phyloP scores from a whole-genome alignment of 352 stramenopile genomes.

The Phytophthora gonapodyides region DNA sequence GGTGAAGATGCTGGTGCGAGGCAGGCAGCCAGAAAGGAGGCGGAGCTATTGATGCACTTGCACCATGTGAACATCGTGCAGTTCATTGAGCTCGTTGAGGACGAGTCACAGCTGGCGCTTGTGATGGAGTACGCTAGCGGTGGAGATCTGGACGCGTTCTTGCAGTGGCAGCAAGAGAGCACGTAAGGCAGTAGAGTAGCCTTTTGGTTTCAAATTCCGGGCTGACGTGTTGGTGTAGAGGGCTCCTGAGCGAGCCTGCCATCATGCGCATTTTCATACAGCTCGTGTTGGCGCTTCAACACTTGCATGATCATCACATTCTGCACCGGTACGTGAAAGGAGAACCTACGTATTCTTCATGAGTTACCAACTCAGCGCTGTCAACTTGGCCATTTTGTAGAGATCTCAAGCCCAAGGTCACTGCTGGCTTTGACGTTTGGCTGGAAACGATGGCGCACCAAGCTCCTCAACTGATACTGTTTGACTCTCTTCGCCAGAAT shows the following conservation, averaged over 20 bases:
- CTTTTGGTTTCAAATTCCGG: neutral
- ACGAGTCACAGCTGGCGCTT: constrained; percentile 41
- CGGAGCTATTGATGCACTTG: constrained; percentile 50
- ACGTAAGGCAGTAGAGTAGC: constrained; percentile 17
- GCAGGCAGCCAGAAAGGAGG: constrained; percentile 39
- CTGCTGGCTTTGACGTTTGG: no score
- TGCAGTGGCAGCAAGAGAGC: constrained; percentile 34
- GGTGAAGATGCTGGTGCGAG: constrained; percentile 18
- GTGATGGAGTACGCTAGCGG: constrained; percentile 79
- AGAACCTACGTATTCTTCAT: neutral
- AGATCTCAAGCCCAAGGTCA: constrained; percentile 63
- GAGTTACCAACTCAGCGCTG: neutral
- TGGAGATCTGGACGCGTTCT: constrained; percentile 62
- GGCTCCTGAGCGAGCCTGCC: constrained; percentile 41
- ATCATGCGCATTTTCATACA: constrained; percentile 79
- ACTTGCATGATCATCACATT: constrained; percentile 63
- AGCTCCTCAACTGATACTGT: neutral
- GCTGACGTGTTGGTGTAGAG: constrained; percentile 15
- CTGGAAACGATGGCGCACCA: no score
- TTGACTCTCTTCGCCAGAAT: constrained; percentile 36
- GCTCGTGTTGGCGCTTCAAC: constrained; percentile 55
- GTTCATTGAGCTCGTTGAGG: constrained; percentile 54
- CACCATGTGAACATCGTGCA: constrained; percentile 70
- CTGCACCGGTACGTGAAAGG: constrained; percentile 54
- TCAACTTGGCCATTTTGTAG: constrained; percentile 23